Base-by-base conservation (phyloP, 2,329 filamentous ascomycete genomes). In the Penicillium verrucosum region DNA sequence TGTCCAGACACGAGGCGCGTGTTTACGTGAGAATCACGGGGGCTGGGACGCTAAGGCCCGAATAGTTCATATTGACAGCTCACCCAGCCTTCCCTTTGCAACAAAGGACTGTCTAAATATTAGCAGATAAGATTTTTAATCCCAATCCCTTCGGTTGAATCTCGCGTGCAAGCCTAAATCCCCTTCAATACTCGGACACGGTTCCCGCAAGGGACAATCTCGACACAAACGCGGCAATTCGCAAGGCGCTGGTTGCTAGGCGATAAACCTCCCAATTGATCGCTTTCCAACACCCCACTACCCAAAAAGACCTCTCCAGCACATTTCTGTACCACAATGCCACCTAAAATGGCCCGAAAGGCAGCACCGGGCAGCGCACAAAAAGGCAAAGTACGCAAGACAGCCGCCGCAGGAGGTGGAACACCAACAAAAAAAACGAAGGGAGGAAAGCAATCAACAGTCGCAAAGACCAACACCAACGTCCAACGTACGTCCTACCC, bases 401-500 rank as follows among this genome's bases (percentile, higher is more conserved):
- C 34, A 40, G 27, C 46, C 37, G 54, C 57, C 30, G 51, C 57
- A 25, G 60, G 53, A 45, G 55, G 60, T 38, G 60, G 57, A 4
- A 56, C 59, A 30, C 56, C 68, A 25, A 63, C 58, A 1, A 57
- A 54, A 50, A 72, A 70, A 48, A 46, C 49, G 21, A 65, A 58
- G 43, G 56, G 54, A 57, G 60, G 57, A 32, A 67, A 68, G 56
- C 59, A 63, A 58, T 51, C 65, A 42, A 49, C 42, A 30, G 37
- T 29, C 56, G 56, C 65, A 40, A 64, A 63, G 41, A 65, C 59
- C 53, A 55, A 64, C 53, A 70, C 73, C 56, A 69, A 73, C 62
- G 67, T 76, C 50, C 73, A 75, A 64, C 72, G 75, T 77, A 71
- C 49, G 70, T 51, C 63, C 51, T 41, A 50, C n/a, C 25, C 21